Conservation (phyloP, 345 rosid species). For the Boechera stricta region DNA sequence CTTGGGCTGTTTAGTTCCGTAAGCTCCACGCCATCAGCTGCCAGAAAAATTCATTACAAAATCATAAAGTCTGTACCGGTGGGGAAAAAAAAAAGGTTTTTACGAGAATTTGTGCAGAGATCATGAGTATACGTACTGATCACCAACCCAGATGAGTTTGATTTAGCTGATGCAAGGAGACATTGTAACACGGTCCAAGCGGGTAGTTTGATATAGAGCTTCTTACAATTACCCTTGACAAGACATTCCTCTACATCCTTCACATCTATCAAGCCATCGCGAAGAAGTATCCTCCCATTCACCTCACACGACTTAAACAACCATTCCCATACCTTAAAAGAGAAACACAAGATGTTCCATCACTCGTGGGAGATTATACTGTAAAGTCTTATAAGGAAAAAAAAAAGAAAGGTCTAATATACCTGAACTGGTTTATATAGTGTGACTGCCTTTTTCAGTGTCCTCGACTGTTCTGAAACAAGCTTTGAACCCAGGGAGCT, state of each 20-base stretch:
- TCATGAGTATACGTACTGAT: slow-evolving; percentile 57
- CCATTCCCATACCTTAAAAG: slow-evolving; percentile 85
- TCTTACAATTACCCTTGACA: slow-evolving; percentile 64
- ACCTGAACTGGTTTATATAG: slow-evolving; percentile 76
- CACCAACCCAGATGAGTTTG: slow-evolving; percentile 64
- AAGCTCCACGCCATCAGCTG: slow-evolving; percentile 72
- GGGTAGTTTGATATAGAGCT: slow-evolving; percentile 63
- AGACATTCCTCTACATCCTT: slow-evolving; percentile 73
- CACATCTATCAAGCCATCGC: slow-evolving; percentile 62
- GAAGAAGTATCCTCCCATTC: slow-evolving; percentile 67
- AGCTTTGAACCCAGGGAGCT: slow-evolving; percentile 53
- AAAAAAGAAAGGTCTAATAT: slow-evolving; percentile 16
- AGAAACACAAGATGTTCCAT: too few species aligned
- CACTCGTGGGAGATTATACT: too few species aligned
- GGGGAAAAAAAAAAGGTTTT: not conserved
- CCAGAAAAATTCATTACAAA: not conserved
- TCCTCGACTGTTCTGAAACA: slow-evolving; percentile 59
- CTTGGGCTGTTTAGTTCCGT: slow-evolving; percentile 62
- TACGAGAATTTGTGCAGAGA: not conserved
- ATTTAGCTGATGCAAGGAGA: slow-evolving; percentile 70
- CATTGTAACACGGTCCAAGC: slow-evolving; percentile 79
- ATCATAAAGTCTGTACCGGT: not conserved
- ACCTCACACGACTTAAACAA: slow-evolving; percentile 84
- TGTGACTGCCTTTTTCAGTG: slow-evolving; percentile 61
- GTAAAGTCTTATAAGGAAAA: too few species aligned